Base-by-base conservation (phyloP, 768 basidiomycete species). In the Boletus coccyginus region DNA sequence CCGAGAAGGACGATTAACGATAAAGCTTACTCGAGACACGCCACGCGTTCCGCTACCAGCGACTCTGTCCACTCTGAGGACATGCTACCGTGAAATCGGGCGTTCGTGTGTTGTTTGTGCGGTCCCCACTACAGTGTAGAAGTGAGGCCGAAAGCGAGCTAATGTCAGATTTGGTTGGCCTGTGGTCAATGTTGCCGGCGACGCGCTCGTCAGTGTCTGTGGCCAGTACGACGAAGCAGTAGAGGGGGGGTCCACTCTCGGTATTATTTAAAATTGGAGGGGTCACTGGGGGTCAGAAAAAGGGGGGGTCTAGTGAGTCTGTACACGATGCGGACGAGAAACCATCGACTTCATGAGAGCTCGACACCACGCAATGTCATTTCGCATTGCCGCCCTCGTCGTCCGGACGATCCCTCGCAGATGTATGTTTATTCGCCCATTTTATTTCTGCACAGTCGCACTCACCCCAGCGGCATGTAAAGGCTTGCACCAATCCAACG, bases 401-500 rank as follows among this genome's bases (percentile, higher is more conserved):
- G 55, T 31, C 42, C 64, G 56, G 59, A 56, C 48, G 46, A 14
- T 64, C 27, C 32, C 53, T 19, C 61, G 57, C 46, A 70, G 68
- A 70, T 66, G 68, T 70, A 63, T 13, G 67, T 53, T 3, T 9
- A 24, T 7, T 24, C 21, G 0, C 33, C 53, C 13, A 9, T 29
- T 40, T 19, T 43, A 4, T 12, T 39, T 35, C 52, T 6, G 3
- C 29, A 21, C 19, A 14, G 46, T 19, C 42, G 33, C 38, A 6
- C 63, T 59, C 38, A 31, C 27, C 27, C 27, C 27, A 27, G 27
- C 27, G 27, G 27, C 36, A 14, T 44, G 46, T 38, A 43, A 52
- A 71, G 71, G 62, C 45, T 43, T 91, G 49, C 88, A 87, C 68
- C 73, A 77, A 38, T 76, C 82, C 44, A 63, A 73, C 50, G 64